These are phyloP conservation scores for Mycena galopus DNA, from an alignment of 768 basidiomycete genomes.

Conservation along the genomic window DNA sequence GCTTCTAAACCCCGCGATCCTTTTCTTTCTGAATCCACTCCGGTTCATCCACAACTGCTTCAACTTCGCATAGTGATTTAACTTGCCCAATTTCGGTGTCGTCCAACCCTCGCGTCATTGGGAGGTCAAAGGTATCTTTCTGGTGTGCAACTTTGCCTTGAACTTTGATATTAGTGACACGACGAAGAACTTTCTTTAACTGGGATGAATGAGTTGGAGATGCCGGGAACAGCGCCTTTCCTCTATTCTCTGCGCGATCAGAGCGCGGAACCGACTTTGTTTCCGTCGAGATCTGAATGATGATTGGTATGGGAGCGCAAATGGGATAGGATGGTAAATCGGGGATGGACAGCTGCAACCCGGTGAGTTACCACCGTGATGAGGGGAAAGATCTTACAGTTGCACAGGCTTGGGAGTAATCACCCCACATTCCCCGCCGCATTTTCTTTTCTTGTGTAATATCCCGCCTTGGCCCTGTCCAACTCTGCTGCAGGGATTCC, in stretches of 20 bases:
- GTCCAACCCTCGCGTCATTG: slow-evolving; percentile 1
- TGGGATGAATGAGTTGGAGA: neutral
- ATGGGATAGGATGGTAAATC: slow-evolving; percentile 4
- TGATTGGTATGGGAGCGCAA: neutral
- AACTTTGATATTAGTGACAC: neutral
- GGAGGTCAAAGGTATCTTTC: slow-evolving; percentile 3
- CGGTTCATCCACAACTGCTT: slow-evolving; percentile 3
- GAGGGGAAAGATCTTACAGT: slow-evolving; percentile 2
- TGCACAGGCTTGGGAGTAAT: slow-evolving; percentile 19
- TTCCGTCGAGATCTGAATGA: neutral
- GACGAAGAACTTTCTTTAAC: neutral
- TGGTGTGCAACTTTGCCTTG: neutral
- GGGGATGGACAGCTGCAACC: slow-evolving; percentile 12
- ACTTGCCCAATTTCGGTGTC: neutral
- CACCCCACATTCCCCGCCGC: slow-evolving; percentile 22
- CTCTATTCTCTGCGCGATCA: neutral
- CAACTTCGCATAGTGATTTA: neutral
- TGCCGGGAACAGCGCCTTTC: slow-evolving; percentile 3
- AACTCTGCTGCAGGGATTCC: slow-evolving; percentile 14
- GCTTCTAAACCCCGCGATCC: slow-evolving; percentile 2
- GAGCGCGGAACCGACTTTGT: slow-evolving; percentile 1
- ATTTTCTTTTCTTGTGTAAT: slow-evolving; percentile 16
- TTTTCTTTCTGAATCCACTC: neutral
- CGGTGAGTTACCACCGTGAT: neutral
- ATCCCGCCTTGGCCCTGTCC: slow-evolving; percentile 12